These are phyloP conservation scores for Termitomyces sp. DNA, from an alignment of 768 basidiomycete genomes.

Conservation along the genomic window DNA sequence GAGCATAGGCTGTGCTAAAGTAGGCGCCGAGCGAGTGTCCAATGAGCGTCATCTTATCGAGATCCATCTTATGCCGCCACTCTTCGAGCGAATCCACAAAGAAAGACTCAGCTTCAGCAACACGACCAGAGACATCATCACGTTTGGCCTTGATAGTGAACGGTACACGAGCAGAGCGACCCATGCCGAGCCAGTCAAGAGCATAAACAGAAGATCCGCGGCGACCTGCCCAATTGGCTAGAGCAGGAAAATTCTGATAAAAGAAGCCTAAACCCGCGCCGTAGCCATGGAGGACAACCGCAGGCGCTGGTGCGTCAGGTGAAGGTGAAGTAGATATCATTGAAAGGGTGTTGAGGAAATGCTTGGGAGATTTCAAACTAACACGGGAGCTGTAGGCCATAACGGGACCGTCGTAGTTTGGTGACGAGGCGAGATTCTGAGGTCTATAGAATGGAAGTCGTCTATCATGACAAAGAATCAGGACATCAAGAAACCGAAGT, in stretches of 20 bases:
- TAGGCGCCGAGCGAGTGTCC: conserved; percentile 92
- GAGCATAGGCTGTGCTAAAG: conserved; percentile 81
- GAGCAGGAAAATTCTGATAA: conserved; percentile 70
- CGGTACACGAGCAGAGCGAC: conserved; percentile 80
- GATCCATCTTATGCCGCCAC: conserved; percentile 74
- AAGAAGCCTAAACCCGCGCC: conserved; percentile 92
- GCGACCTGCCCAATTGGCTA: conserved; percentile 68
- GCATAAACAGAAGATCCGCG: conserved; percentile 72
- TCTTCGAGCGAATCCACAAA: conserved; percentile 90
- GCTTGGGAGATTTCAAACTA: conserved; percentile 50
- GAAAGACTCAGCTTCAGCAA: conserved; percentile 83
- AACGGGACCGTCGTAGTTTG: conserved; percentile 35
- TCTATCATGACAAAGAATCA: conserved; percentile 19
- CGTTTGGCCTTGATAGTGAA: conserved; percentile 69
- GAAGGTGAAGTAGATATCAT: conserved; percentile 54
- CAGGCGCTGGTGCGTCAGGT: conserved; percentile 56
- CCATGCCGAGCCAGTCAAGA: conserved; percentile 97
- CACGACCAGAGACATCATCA: conserved; percentile 62
- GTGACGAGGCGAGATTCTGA: conserved; percentile 22
- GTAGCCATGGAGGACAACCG: conserved; percentile 86
- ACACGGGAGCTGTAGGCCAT: conserved; percentile 57
- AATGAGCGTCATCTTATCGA: conserved; percentile 84
- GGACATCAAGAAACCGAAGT: neutral
- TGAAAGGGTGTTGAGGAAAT: conserved; percentile 71
- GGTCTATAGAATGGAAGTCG: conserved; percentile 59